Conservation (phyloP, 768 basidiomycete genomes). For the Xerocomellus dryophilus region DNA sequence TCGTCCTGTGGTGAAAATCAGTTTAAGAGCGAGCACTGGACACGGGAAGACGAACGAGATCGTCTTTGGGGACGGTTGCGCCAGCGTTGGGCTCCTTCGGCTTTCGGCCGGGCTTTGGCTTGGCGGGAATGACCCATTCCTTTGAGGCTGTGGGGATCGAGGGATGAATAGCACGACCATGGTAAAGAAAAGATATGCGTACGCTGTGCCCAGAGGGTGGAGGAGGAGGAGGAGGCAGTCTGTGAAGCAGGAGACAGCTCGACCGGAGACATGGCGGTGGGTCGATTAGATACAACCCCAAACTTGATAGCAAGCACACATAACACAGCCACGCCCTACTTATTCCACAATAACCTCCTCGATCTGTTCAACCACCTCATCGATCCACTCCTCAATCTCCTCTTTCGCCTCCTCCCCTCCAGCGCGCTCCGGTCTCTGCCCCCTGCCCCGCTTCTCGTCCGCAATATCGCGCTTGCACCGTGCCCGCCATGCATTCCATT, state of each 20-base stretch:
- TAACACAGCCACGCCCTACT: constrained; percentile 27
- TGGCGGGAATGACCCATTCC: constrained; percentile 85
- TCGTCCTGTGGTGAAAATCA: constrained; percentile 28
- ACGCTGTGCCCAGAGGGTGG: constrained; percentile 78
- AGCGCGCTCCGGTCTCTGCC: constrained; percentile 30
- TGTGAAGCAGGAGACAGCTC: constrained; percentile 30
- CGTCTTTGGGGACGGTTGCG: constrained; percentile 36
- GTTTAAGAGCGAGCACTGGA: constrained; percentile 1
- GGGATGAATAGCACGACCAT: background rate
- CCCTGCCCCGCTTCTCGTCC: constrained; percentile 48
- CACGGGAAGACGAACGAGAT: constrained; percentile 43
- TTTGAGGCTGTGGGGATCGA: constrained; percentile 60
- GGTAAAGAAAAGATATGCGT: constrained; percentile 15
- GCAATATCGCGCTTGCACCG: constrained; percentile 64
- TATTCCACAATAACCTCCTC: constrained; percentile 74
- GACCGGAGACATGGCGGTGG: constrained; percentile 26
- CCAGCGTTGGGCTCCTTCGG: constrained; percentile 53
- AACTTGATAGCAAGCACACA: background rate
- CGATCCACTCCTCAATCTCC: constrained; percentile 92
- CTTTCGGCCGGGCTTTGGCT: constrained; percentile 84
- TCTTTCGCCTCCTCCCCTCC: constrained; percentile 65
- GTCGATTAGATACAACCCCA: constrained; percentile 22
- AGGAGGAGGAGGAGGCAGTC: constrained; percentile 43
- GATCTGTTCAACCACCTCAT: constrained; percentile 88
- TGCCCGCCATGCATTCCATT: constrained; percentile 97